These are phyloP conservation scores for Hericium rajendrae DNA, from an alignment of 768 basidiomycete species.

Conservation along the genomic window DNA sequence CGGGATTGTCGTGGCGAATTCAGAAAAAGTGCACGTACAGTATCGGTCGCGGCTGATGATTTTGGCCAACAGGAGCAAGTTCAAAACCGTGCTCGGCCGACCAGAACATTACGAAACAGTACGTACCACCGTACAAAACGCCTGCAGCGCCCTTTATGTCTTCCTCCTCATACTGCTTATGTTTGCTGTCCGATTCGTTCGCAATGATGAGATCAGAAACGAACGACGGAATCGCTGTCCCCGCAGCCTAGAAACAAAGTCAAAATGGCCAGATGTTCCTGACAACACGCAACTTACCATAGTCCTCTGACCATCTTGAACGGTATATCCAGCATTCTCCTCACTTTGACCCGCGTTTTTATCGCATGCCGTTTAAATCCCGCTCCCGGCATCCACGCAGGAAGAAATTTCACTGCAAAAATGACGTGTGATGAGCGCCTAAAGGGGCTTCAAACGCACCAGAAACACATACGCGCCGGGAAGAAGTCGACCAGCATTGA, in stretches of 20 bases:
- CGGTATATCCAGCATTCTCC: constrained; percentile 10
- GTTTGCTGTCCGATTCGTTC: not conserved
- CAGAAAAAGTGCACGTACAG: not conserved
- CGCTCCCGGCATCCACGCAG: constrained; percentile 15
- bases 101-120: not conserved
- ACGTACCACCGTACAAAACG: constrained; percentile 11
- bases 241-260: constrained; percentile 8
- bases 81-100: not conserved
- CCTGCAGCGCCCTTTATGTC: constrained; percentile 15
- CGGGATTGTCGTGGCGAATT: too few relatives aligned
- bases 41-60: constrained; percentile 12
- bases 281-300: not conserved
- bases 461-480: constrained; percentile 19
- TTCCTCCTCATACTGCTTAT: constrained; percentile 6
- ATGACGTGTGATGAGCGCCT: not conserved
- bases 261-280: not conserved
- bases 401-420: constrained; percentile 10
- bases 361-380: constrained; percentile 14
- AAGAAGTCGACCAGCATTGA: constrained; percentile 26
- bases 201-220: constrained; percentile 11
- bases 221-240: constrained; percentile 13
- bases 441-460: too few relatives aligned
- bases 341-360: constrained; percentile 11
- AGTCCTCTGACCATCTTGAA: constrained; percentile 13
- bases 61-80: not conserved